Base-by-base conservation (phyloP, 495 filamentous ascomycete species). In the Tuber microsphaerosporum region DNA sequence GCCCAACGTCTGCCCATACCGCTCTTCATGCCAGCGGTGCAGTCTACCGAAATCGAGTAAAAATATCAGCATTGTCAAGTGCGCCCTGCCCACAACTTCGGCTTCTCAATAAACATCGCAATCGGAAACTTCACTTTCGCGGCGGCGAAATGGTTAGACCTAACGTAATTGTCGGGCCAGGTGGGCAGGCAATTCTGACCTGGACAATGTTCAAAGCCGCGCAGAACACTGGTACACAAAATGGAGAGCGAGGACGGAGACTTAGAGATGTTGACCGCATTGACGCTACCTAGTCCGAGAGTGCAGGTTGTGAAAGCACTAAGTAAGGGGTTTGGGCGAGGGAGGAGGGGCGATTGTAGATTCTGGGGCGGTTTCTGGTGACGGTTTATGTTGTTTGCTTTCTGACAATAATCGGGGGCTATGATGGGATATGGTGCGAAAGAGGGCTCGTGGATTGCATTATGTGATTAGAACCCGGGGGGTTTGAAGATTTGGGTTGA, bases 181-280 rank as follows among this genome's bases (percentile, higher is more conserved):
- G 56, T 56, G 77, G 39, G 39, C 71, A 79, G 70, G 70, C 71
- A 45, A n/a, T 78, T 22, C 76, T 78, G 34, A 65, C 45, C 3
- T 78, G 75, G 75, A 34, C 61, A 8, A 72, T 75, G 19, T 78
- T 78, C 31, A 45, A 75, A 45, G 76, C 71, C 45, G 69, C 73
- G n/a, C 61, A 61, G 20, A 61, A 76, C 43, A 39, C 44, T 80
- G 3, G 37, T 72, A 16, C 41, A 71, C n/a, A 71, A 74, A 34
- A 71, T 71, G 71, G 73, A 75, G 51, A 44, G 46, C 10, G 74
- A 69, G 5, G 42, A 46, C 31, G 73, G 77, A 12, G 43, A 42
- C 20, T 71, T 20, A 37, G 34, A 37, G 34, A 37, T 37, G 34
- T 37, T 2, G 34, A 37, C 34, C 34, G 34, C 34, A 37, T 37